phyloP scores from a whole-genome alignment of 768 basidiomycete species.

The Amanita inopinata region DNA sequence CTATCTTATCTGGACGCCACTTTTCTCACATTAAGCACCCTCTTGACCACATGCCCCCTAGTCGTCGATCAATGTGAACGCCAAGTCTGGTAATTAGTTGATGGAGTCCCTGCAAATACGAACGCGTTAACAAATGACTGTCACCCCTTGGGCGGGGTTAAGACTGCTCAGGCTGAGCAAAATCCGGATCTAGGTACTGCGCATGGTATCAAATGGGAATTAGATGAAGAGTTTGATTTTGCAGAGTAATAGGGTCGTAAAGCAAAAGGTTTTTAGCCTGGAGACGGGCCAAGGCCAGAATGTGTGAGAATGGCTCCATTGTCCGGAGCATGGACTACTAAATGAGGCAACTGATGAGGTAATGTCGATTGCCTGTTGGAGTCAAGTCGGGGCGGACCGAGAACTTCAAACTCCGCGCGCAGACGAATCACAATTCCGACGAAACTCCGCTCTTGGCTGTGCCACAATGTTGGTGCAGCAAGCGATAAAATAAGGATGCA shows the following conservation, averaged over 20 bases:
- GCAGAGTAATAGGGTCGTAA: neutral
- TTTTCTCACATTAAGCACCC: slow-evolving; percentile 1
- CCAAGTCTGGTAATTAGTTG: neutral
- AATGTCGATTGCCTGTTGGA: neutral
- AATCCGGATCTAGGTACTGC: neutral
- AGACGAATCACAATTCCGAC: slow-evolving; percentile 18
- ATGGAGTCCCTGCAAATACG: neutral
- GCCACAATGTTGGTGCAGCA: slow-evolving; percentile 11
- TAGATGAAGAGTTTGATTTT: neutral
- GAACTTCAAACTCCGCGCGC: neutral
- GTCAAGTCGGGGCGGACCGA: neutral
- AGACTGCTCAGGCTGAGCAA: neutral
- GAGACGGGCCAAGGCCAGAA: no score
- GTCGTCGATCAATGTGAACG: neutral
- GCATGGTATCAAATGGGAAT: neutral
- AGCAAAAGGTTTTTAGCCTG: no score
- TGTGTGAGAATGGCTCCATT: neutral
- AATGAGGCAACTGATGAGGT: slow-evolving; percentile 1
- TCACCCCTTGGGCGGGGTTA: neutral
- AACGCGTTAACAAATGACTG: neutral
- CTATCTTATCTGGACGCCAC: slow-evolving; percentile 5
- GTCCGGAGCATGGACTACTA: neutral
- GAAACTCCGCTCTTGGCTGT: slow-evolving; percentile 20
- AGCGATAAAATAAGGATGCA: slow-evolving; percentile 7
- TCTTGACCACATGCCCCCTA: slow-evolving; percentile 2